Base-by-base conservation (phyloP, 169 alveolate species). In the Plasmodium malariae region DNA sequence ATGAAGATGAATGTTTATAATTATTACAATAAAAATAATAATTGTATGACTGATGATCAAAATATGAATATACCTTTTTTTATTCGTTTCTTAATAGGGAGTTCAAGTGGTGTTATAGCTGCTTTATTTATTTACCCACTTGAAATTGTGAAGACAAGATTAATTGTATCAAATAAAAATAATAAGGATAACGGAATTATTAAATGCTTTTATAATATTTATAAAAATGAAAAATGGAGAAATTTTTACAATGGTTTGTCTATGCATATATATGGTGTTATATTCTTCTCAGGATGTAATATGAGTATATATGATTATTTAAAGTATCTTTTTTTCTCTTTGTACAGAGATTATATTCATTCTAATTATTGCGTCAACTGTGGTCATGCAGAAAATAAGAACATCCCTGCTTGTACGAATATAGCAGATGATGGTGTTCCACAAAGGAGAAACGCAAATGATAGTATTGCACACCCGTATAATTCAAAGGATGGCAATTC, bases 51-150 rank as follows among this genome's bases (percentile, higher is more conserved):
- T 49, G 74, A 70, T 34, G 67, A 51, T 24, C 36, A 17, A 9
- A 63, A 78, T 54, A 48, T 78, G 1, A 57, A 78, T 28, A 78
- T 78, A 0, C 89, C 89, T 0, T 78, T 78, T 68, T 78, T 78
- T 57, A 78, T 78, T 17, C 89, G 89, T 0, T 78, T 78, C 40
- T 62, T 78, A 54, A 78, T 78, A 30, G 89, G 89, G 32, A 78
- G 89, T 40, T 78, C 89, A 65, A 78, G 89, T 37, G 89, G 89
- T 48, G 89, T 49, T 24, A 78, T 78, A 78, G 89, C 89, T 12
- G 89, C 89, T 0, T 11, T 78, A 36, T 78, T 78, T 24, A 63
- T 78, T 3, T 78, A 78, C 28, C 89, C 89, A 7, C 67, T 78
- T 14, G 89, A 78, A 78, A 78, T 78, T n/a, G 89, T 78, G 0